Evolutionary conservation across 2,329 filamentous ascomycete genomes (phyloP), one percentile per base, ranked within the genome.

Genomic region (Clonostachys solani): DNA sequence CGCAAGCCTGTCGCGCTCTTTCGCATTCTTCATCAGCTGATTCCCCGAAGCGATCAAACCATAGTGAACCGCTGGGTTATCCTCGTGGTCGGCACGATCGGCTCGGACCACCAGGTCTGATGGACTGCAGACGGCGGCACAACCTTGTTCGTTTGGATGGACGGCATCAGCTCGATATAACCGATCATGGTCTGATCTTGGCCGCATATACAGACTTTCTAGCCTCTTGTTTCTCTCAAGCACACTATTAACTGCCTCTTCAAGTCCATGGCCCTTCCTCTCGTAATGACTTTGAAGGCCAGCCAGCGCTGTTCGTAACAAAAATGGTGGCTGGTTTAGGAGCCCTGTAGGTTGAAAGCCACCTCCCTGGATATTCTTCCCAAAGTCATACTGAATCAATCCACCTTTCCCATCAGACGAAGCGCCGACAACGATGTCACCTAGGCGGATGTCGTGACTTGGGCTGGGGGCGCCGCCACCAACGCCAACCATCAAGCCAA

Each of bases 31-130:
- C 45, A 72, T 63, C 2, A 71, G 58, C 5, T 52, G 48, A 40
- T 68, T 62, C 3, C 56, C 64, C 1, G 62, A 66, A 2, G 61
- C 65, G 45, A 70, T 65, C 1, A 60, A 33, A 0, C 67, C 67
- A 33, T 64, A 65, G 46, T 68, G 63, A 37, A 47, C 18, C 7
- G 12, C 40, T 10, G 46, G 46, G 33, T 16, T 9, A 23, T 36
- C 34, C 12, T 45, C 43, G 42, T 23, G 15, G 6, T 19, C 17
- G 13, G n/a, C 17, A 13, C 40, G 40, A 13, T n/a, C n/a, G 17
- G 5, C 5, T 12, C 40, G 13, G n/a, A 18, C n/a, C 6, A 42
- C 19, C 5, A 42, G 18, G 15, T 17, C 13, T 23, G 40, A 7
- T 19, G 40, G 15, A 38, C 36, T 17, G 15, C 17, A n/a, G 36